A percentile compares a stretch with the other conserved stretches of the same genome.
Evolutionary conservation across 306 rosid species (phyloP).

Genomic region (Quercus mongolica): DNA sequence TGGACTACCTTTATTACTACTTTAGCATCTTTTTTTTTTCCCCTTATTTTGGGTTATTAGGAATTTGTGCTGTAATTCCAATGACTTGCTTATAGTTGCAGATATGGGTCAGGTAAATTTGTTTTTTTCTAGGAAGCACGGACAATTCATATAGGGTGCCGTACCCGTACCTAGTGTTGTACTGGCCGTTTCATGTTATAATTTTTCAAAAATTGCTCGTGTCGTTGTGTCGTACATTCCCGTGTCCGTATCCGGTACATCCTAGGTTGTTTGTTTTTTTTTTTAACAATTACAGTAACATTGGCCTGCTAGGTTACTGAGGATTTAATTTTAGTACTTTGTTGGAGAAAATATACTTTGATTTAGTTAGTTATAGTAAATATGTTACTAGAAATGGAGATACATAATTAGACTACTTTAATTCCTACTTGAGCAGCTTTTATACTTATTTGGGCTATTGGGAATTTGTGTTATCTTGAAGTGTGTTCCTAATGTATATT

Average conservation of each 20-base stretch:
- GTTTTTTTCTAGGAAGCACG: too few relatives aligned
- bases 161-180: fast-evolving
- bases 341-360: background rate
- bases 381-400: background rate
- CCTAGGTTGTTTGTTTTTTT: background rate
- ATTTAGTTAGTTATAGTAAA: background rate
- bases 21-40: fast-evolving
- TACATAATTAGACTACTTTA: too few relatives aligned
- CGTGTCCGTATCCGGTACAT: too few relatives aligned
- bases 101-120: constrained; percentile 71
- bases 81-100: constrained; percentile 64
- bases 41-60: too few relatives aligned
- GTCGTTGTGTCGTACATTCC: too few relatives aligned
- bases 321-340: background rate
- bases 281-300: background rate
- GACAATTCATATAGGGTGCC: too few relatives aligned
- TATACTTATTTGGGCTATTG: background rate
- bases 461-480: background rate
- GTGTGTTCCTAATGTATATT: too few relatives aligned
- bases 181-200: too few relatives aligned
- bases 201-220: too few relatives aligned
- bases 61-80: too few relatives aligned
- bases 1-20: too few relatives aligned
- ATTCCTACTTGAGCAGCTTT: too few relatives aligned
- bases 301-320: background rate